phyloP scores from a whole-genome alignment of 305 asterid genomes.

The Caryopteris hybrid region DNA sequence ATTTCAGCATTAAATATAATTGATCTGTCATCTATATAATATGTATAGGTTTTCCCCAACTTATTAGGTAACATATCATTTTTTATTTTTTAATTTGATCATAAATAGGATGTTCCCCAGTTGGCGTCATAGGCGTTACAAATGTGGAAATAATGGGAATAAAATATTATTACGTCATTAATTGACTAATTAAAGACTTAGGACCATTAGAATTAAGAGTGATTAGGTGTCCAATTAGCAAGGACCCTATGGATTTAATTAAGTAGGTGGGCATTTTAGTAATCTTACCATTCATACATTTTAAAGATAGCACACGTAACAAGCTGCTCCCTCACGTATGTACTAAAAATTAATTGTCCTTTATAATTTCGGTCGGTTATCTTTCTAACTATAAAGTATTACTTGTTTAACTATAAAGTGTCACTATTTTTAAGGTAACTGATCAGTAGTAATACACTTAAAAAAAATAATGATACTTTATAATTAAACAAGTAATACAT shows the following conservation, averaged over 20 bases:
- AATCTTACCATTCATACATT: neutral
- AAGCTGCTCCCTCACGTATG: too few species aligned
- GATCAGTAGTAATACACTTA: too few species aligned
- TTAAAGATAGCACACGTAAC: too few species aligned
- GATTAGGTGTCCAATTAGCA: conserved; percentile 14
- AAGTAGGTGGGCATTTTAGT: neutral
- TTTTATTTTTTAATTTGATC: too few species aligned
- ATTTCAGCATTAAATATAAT: neutral
- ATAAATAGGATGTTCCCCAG: neutral
- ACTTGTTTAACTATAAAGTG: too few species aligned
- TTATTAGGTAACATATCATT: neutral
- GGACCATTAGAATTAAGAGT: conserved; percentile 28
- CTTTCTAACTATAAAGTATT: too few species aligned
- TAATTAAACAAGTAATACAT: too few species aligned
- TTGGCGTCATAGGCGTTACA: neutral
- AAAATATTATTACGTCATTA: conserved; percentile 12
- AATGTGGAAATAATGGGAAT: conserved; percentile 20
- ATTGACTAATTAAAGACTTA: conserved; percentile 8
- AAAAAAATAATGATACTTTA: too few species aligned
- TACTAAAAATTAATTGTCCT: too few species aligned
- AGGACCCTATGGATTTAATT: conserved; percentile 7
- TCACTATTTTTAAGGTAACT: too few species aligned
- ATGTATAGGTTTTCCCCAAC: neutral
- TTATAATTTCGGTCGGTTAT: too few species aligned
- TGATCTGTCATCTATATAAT: neutral